Evolutionary conservation across 495 filamentous ascomycete species (phyloP).

Genomic region (Cercophora newfieldiana): DNA sequence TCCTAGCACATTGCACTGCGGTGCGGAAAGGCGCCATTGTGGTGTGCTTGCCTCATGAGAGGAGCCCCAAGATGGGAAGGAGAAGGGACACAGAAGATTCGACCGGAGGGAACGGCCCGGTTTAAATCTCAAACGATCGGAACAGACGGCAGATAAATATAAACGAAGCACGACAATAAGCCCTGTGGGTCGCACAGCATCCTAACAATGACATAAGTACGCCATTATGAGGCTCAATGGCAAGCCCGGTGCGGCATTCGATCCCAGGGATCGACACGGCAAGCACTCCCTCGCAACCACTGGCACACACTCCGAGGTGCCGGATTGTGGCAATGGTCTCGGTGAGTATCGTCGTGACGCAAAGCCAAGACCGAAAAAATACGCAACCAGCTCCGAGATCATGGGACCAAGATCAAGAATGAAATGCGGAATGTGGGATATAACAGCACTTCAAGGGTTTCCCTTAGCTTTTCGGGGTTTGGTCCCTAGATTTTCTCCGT

Average conservation of each 20-base stretch:
- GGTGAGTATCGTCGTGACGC: background rate
- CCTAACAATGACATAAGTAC: background rate
- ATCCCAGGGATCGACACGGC: background rate
- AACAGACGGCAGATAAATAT: background rate
- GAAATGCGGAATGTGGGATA: background rate
- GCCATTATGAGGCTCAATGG: background rate
- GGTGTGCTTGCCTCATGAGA: too few species aligned
- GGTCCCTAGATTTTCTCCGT: background rate
- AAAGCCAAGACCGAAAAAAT: background rate
- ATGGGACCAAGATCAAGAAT: background rate
- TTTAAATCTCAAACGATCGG: background rate
- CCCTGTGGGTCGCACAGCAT: background rate
- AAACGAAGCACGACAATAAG: background rate
- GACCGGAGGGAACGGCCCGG: background rate
- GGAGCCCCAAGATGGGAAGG: too few species aligned
- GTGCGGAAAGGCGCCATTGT: too few species aligned
- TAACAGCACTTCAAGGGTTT: background rate
- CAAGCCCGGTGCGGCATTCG: background rate
- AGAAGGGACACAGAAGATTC: too few species aligned
- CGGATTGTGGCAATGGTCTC: background rate
- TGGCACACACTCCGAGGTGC: background rate
- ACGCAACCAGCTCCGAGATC: background rate
- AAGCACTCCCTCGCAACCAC: background rate
- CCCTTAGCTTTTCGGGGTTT: background rate
- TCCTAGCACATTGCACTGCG: too few species aligned